These are phyloP conservation scores for Ammopiptanthus mongolicus DNA, from an alignment of 306 rosid species.

Conservation along the genomic window DNA sequence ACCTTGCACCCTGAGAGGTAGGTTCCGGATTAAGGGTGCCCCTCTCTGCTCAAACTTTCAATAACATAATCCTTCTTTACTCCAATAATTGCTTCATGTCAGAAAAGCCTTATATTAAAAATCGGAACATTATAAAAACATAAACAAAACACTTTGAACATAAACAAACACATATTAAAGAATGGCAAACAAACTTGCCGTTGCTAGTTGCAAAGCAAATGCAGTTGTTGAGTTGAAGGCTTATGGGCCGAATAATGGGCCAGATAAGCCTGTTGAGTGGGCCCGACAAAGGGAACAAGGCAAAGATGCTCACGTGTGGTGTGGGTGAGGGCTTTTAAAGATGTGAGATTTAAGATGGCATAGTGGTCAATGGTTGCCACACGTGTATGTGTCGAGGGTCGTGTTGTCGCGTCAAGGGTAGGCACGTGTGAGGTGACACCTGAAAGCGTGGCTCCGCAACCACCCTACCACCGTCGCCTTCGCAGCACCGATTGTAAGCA, in stretches of 20 bases:
- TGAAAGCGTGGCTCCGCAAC: conserved; percentile 30
- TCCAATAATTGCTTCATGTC: conserved; percentile 7
- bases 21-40: conserved; percentile 1
- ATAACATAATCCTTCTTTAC: neutral
- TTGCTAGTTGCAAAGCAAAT: neutral
- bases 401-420: conserved; percentile 11
- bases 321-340: conserved; percentile 39
- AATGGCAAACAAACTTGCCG: conserved; percentile 9
- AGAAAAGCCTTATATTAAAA: neutral
- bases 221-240: conserved; percentile 20
- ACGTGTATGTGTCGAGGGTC: conserved; percentile 39
- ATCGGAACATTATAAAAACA: neutral
- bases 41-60: neutral
- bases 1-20: neutral
- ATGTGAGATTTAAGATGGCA: neutral
- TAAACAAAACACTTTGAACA: neutral
- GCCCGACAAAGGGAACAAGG: conserved; percentile 43
- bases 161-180: neutral
- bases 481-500: conserved; percentile 26
- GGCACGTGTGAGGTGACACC: conserved; percentile 51
- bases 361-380: conserved; percentile 34
- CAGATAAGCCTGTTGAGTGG: conserved; percentile 11
- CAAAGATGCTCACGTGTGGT: conserved; percentile 58
- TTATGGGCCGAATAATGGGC: conserved; percentile 21
- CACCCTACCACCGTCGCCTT: conserved; percentile 46